phyloP scores from a whole-genome alignment of 2,329 filamentous ascomycete species.

The Nigrospora oryzae region DNA sequence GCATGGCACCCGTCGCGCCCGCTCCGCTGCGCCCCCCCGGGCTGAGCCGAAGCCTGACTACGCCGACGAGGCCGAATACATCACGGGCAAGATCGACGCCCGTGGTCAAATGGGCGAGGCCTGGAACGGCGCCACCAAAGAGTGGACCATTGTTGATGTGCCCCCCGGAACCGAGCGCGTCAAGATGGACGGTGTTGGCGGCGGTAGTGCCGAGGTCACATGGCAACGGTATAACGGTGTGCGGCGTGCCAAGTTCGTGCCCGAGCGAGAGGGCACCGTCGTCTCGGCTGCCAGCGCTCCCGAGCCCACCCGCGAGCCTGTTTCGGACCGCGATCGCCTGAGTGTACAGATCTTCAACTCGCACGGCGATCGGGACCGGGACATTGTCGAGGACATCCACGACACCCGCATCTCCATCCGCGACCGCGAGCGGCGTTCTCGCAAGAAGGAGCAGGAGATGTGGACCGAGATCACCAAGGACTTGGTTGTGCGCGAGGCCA shows the following conservation, averaged over 20 bases:
- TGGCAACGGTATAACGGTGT: constrained; percentile 77
- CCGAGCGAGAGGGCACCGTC: constrained; percentile 51
- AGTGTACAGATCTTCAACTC: constrained; percentile 37
- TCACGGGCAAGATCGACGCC: constrained; percentile 44
- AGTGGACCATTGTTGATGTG: constrained; percentile 77
- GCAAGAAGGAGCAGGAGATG: constrained; percentile 53
- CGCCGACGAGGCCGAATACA: constrained; percentile 58
- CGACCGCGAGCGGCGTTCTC: constrained; percentile 20
- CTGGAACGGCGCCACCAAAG: constrained; percentile 63
- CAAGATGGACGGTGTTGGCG: constrained; percentile 72
- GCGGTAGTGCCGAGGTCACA: constrained; percentile 65
- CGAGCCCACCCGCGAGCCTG: constrained; percentile 24
- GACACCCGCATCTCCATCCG: constrained; percentile 38
- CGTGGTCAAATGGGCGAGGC: constrained; percentile 66
- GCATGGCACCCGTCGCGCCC: constrained; percentile 34
- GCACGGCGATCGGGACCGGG: constrained; percentile 14
- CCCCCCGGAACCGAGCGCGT: constrained; percentile 76
- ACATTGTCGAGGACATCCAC: constrained; percentile 39
- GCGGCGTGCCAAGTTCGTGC: constrained; percentile 63
- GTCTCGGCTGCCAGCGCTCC: constrained; percentile 20
- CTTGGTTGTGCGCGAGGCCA: constrained; percentile 76
- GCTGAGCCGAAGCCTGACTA: constrained; percentile 33
- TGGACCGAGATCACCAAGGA: constrained; percentile 99
- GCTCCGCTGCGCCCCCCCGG: constrained; percentile 38
- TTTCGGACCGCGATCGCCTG: constrained; percentile 24